Base-by-base conservation (phyloP, 2,329 filamentous ascomycete species). In the Sphaerostilbella broomeana region DNA sequence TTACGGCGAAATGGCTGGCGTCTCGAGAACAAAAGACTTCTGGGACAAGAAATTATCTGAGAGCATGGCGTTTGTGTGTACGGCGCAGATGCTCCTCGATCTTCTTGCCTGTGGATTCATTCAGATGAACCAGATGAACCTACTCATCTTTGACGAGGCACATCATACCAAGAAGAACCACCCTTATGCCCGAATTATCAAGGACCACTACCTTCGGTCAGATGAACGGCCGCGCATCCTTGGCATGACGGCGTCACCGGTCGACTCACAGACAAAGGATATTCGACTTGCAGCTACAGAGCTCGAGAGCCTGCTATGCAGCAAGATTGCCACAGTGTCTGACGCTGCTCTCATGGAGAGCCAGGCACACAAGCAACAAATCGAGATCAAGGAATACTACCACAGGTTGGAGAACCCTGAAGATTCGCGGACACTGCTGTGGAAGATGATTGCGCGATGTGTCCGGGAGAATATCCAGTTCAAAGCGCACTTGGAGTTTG, bases 91-190 rank as follows among this genome's bases (percentile, higher is more conserved):
- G 3, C 70, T 97, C 4, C 73, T 84, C 24, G 78, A 86, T 46
- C 87, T 84, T 50, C 72, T 98, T 3, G 75, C 81, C 47, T 83
- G 84, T 51, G 82, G 84, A 1, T 94, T 87, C 60, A 74, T 95
- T 43, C 74, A 62, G 8, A 95, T 98, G 66, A 67, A 77, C 13
- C 77, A 84, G 50, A 87, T 97, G 59, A 97, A 90, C 53, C 73
- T 98, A 2, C 69, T 98, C 25, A 80, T 97, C 44, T 95, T 98
- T 49, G 92, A 98, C 53, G 92, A 98, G 61, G 92, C 89, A 5
- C 92, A 98, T 53, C 92, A 97, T 55, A 80, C 90, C 1, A 98
- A 98, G 63, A 94, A 90, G 58, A 84, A 88, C 36, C 92, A 98
- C 53, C 75, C 86, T 0, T 98, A 95, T 55, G 86, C 90, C 15